Evolutionary conservation across 1,284 basidiomycete species (phyloP).

Genomic region (Tranzscheliella williamsii): DNA sequence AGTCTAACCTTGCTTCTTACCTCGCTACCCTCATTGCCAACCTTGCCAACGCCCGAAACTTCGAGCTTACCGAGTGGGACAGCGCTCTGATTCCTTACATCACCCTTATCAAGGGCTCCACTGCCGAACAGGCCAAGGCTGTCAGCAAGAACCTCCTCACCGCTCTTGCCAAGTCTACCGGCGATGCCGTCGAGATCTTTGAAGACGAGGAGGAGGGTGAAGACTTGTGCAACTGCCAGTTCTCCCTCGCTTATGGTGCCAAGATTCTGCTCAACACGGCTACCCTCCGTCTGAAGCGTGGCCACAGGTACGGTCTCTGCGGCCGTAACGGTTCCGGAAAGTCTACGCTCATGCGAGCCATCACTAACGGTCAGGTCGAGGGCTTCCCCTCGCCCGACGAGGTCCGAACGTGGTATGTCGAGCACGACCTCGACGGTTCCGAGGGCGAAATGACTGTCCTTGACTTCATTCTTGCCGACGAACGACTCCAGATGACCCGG

Average conservation of each 20-base stretch:
- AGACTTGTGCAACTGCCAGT: slow-evolving; percentile 61
- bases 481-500: slow-evolving; percentile 52
- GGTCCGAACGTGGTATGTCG: slow-evolving; percentile 61
- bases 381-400: slow-evolving; percentile 61
- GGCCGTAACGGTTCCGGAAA: slow-evolving; percentile 61
- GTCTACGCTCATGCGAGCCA: slow-evolving; percentile 61
- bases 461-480: slow-evolving; percentile 58
- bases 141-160: slow-evolving; percentile 48
- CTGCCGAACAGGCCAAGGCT: slow-evolving; percentile 47
- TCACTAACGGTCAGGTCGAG: slow-evolving; percentile 61
- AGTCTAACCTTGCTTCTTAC: slow-evolving; percentile 48
- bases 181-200: slow-evolving; percentile 59
- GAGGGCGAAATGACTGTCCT: slow-evolving; percentile 59
- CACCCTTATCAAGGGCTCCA: slow-evolving; percentile 54
- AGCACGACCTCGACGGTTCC: slow-evolving; percentile 61
- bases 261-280: slow-evolving; percentile 62
- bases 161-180: slow-evolving; percentile 55
- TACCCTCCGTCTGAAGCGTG: slow-evolving; percentile 61
- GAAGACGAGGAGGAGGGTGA: slow-evolving; percentile 62
- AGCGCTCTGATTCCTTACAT: slow-evolving; percentile 55
- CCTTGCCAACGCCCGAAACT: slow-evolving; percentile 60
- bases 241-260: slow-evolving; percentile 62
- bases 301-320: slow-evolving; percentile 61
- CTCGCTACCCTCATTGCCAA: slow-evolving; percentile 56
- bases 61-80: slow-evolving; percentile 60